Conservation (phyloP, 1,139 yeast species). For the Kurtzmaniella quercitrusa region DNA sequence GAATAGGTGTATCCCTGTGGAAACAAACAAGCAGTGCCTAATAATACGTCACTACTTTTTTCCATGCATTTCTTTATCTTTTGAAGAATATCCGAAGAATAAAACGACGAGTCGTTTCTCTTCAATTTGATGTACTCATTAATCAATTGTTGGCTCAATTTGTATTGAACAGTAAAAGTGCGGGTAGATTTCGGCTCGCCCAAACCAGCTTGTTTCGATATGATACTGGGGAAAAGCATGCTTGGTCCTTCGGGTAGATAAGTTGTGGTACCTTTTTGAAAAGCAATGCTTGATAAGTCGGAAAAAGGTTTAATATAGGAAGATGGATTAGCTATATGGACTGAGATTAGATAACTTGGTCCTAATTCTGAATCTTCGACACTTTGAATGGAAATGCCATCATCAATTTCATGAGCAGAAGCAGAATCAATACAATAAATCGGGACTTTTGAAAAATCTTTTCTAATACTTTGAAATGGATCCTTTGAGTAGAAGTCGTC, state of each 20-base stretch:
- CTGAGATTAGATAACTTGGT: constrained; percentile 42
- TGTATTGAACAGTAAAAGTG: constrained; percentile 31
- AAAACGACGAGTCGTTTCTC: not conserved
- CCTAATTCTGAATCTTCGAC: constrained; percentile 13
- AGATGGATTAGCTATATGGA: constrained; percentile 89
- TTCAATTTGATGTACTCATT: constrained; percentile 12
- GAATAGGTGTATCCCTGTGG: constrained; percentile 37
- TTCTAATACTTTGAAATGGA: constrained; percentile 27
- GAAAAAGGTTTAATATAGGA: constrained; percentile 52
- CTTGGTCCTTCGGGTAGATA: constrained; percentile 67
- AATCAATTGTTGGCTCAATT: constrained; percentile 18
- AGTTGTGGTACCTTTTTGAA: constrained; percentile 59
- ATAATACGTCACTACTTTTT: constrained; percentile 16
- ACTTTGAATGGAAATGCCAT: constrained; percentile 68
- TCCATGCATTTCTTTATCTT: constrained; percentile 13
- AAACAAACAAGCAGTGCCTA: constrained; percentile 22
- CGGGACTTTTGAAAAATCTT: constrained; percentile 37
- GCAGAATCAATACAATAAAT: constrained; percentile 84
- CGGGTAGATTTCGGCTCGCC: constrained; percentile 36
- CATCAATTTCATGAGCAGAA: constrained; percentile 88
- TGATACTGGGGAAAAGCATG: constrained; percentile 64
- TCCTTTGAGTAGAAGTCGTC: constrained; percentile 32
- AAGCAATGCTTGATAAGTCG: constrained; percentile 55
- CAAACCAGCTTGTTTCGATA: constrained; percentile 54
- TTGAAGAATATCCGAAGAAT: constrained; percentile 9